Conservation (phyloP, 345 rosid species). For the Toxicodendron radicans region DNA sequence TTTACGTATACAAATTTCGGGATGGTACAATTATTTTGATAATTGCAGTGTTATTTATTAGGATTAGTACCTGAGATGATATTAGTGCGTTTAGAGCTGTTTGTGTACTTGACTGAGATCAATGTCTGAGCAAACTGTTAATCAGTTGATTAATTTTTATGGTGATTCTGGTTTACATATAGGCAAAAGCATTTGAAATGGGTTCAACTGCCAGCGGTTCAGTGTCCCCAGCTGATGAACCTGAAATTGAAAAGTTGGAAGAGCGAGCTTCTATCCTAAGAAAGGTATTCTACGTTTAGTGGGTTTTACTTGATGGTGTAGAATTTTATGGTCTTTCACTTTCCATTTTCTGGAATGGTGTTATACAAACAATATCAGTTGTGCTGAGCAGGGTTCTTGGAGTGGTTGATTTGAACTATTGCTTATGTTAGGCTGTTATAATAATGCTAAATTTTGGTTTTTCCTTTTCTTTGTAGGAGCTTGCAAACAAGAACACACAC, state of each 20-base stretch:
- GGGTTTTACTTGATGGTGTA: background rate
- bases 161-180: slow-evolving; percentile 8
- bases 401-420: background rate
- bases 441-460: background rate
- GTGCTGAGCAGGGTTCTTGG: background rate
- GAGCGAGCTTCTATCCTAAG: slow-evolving; percentile 67
- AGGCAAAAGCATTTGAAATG: slow-evolving; percentile 65
- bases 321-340: background rate
- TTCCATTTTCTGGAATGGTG: background rate
- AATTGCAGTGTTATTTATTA: background rate
- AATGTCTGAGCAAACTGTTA: background rate
- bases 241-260: slow-evolving; percentile 68
- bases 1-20: too few relatives aligned
- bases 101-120: background rate
- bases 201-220: slow-evolving; percentile 33
- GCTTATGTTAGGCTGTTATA: background rate
- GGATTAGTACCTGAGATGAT: background rate
- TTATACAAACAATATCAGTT: background rate
- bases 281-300: slow-evolving; percentile 46
- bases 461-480: slow-evolving; percentile 48
- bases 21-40: background rate
- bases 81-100: background rate
- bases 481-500: slow-evolving; percentile 68
- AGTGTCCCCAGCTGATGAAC: slow-evolving; percentile 48
- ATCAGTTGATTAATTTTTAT: background rate